Evolutionary conservation across 2,329 filamentous ascomycete species (phyloP).

Genomic region (Byssoonygena ceratinophila): DNA sequence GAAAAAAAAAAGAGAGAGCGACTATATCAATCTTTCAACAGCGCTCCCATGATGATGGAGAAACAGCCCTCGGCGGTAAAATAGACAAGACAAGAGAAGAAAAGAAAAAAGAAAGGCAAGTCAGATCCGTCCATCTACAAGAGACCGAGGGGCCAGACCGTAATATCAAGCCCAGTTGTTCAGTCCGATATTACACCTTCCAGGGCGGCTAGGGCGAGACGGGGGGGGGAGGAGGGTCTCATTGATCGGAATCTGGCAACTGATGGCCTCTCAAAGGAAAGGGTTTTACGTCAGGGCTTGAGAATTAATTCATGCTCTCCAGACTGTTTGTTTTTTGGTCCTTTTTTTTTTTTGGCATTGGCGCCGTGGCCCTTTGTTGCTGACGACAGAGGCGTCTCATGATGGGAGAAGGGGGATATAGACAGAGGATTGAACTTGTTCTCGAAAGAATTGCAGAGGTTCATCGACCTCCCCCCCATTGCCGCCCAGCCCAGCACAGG

Average conservation of each 20-base stretch:
- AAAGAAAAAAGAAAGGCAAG: neutral
- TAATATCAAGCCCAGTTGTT: slow-evolving; percentile 2
- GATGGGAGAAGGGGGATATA: neutral
- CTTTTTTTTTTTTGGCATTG: no score
- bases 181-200: slow-evolving; percentile 3
- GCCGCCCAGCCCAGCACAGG: slow-evolving; percentile 3
- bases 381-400: slow-evolving; percentile 9
- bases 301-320: slow-evolving; percentile 4
- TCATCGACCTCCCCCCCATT: no score
- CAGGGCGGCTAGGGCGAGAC: slow-evolving; percentile 10
- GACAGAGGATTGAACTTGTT: neutral
- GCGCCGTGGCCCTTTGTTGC: neutral
- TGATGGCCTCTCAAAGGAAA: neutral
- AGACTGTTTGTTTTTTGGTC: no score
- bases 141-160: neutral
- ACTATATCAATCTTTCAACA: slow-evolving; percentile 6
- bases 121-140: neutral
- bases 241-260: slow-evolving; percentile 6
- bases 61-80: slow-evolving; percentile 10
- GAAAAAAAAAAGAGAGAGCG: neutral
- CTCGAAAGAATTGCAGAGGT: no score
- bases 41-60: slow-evolving; percentile 3
- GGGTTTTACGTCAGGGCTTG: slow-evolving; percentile 6
- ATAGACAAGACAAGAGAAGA: neutral
- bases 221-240: slow-evolving; percentile 4